Percentiles rank a stretch among this genome's conserved stretches.
Conservation (phyloP, 2,329 filamentous ascomycete species). For the Claviceps digitariae region DNA sequence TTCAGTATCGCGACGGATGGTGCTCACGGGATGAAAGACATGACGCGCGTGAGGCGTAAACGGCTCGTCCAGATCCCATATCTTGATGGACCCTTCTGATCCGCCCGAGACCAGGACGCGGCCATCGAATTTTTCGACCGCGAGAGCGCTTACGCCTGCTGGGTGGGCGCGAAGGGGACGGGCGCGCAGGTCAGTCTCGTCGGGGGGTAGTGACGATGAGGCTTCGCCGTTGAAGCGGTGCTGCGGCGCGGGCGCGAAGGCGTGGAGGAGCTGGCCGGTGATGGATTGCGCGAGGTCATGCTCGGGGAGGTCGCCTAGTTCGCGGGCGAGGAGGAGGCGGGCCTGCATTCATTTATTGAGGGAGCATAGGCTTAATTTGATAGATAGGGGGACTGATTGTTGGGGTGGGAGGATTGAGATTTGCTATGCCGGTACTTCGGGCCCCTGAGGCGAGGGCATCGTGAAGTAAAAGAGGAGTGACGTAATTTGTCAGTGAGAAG, state of each 20-base stretch:
- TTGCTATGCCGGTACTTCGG: background rate
- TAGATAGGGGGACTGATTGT: background rate
- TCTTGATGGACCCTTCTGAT: conserved; percentile 66
- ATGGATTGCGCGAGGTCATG: conserved; percentile 52
- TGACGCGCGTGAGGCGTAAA: conserved; percentile 29
- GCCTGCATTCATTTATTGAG: conserved; percentile 49
- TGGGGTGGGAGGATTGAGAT: too few species aligned
- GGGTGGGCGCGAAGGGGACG: conserved; percentile 51
- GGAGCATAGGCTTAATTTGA: background rate
- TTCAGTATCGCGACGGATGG: conserved; percentile 29
- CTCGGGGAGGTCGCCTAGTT: conserved; percentile 52
- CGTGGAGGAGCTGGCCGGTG: conserved; percentile 50
- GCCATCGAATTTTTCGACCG: conserved; percentile 71
- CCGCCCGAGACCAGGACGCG: conserved; percentile 69
- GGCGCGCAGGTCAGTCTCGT: conserved; percentile 15
- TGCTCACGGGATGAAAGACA: conserved; percentile 40
- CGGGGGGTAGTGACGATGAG: conserved; percentile 5
- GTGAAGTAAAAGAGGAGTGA: background rate
- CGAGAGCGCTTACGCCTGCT: conserved; percentile 65
- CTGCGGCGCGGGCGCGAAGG: conserved; percentile 53
- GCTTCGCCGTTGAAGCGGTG: conserved; percentile 53
- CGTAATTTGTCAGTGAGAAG: background rate
- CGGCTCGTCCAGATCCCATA: conserved; percentile 72
- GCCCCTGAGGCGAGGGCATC: background rate
- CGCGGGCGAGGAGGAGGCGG: conserved; percentile 63